Evolutionary conservation across 805 yeast genomes (phyloP).

Genomic region (Candida xyloterini): DNA sequence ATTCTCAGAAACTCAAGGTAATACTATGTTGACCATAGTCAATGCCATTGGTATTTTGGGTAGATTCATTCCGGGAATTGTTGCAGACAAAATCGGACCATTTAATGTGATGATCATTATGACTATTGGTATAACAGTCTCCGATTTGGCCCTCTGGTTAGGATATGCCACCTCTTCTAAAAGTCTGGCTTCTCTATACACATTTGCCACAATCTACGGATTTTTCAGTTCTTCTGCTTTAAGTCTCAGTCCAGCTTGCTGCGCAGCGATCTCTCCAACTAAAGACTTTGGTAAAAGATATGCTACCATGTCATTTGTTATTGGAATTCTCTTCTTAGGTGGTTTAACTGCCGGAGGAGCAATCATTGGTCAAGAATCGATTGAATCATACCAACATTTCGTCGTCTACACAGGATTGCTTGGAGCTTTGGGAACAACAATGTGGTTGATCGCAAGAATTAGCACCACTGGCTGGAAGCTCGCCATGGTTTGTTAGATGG

Average conservation of each 20-base stretch:
- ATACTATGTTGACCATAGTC: slow-evolving; percentile 44
- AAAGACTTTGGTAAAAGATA: slow-evolving; percentile 25
- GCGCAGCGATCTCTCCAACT: slow-evolving; percentile 53
- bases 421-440: slow-evolving; percentile 36
- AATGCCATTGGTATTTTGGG: slow-evolving; percentile 52
- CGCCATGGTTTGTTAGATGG: slow-evolving; percentile 14
- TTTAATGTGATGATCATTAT: slow-evolving; percentile 54
- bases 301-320: slow-evolving; percentile 26
- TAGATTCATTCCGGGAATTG: slow-evolving; percentile 50
- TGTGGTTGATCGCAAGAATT: slow-evolving; percentile 44
- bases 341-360: slow-evolving; percentile 33
- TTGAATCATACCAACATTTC: slow-evolving; percentile 35
- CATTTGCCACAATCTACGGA: slow-evolving; percentile 48
- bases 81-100: slow-evolving; percentile 54
- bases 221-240: slow-evolving; percentile 54
- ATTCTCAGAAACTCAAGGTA: slow-evolving; percentile 37
- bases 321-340: slow-evolving; percentile 34
- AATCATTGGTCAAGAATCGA: slow-evolving; percentile 34
- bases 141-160: slow-evolving; percentile 53
- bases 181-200: slow-evolving; percentile 39
- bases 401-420: slow-evolving; percentile 37
- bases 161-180: slow-evolving; percentile 48
- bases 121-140: slow-evolving; percentile 42
- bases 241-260: slow-evolving; percentile 56
- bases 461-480: slow-evolving; percentile 43